phyloP scores from a whole-genome alignment of 2,329 filamentous ascomycete species.

The Exophiala aquamarina region DNA sequence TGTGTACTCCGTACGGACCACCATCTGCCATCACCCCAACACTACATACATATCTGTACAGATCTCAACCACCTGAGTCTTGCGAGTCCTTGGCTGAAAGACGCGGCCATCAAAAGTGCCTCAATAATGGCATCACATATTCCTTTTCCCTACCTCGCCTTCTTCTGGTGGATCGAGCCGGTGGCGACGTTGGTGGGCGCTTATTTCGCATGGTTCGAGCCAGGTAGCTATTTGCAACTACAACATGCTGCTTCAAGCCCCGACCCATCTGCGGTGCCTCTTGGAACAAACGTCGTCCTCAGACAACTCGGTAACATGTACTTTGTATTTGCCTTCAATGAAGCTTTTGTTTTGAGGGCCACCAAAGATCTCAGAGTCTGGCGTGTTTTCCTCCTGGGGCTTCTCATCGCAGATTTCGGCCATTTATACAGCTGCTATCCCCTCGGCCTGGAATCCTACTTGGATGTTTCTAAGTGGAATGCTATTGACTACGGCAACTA shows the following conservation, averaged over 20 bases:
- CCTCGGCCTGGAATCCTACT: conserved; percentile 64
- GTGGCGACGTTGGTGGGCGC: conserved; percentile 54
- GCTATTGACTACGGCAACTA: conserved; percentile 68
- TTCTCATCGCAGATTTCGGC: conserved; percentile 74
- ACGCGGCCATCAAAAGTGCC: too few species aligned
- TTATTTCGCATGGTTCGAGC: conserved; percentile 53
- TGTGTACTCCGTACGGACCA: too few species aligned
- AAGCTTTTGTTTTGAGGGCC: conserved; percentile 71
- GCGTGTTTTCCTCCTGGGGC: conserved; percentile 63
- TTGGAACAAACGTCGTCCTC: conserved; percentile 65
- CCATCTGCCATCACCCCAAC: too few species aligned
- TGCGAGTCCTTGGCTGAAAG: conserved; percentile 1
- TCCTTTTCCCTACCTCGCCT: conserved; percentile 64
- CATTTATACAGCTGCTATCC: conserved; percentile 67
- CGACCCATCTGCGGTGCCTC: conserved; percentile 47
- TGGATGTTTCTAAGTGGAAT: conserved; percentile 63
- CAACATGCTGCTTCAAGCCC: conserved; percentile 58
- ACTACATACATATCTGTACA: too few species aligned
- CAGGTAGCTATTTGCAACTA: conserved; percentile 60
- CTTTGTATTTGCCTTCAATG: conserved; percentile 73
- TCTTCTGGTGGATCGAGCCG: conserved; percentile 74
- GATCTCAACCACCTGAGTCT: conserved; percentile 3
- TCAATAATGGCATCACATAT: conserved; percentile 48
- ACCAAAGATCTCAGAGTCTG: conserved; percentile 70
- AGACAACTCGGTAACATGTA: conserved; percentile 78